phyloP scores from a whole-genome alignment of 441 rosid species.

The Macaranga tanarius region DNA sequence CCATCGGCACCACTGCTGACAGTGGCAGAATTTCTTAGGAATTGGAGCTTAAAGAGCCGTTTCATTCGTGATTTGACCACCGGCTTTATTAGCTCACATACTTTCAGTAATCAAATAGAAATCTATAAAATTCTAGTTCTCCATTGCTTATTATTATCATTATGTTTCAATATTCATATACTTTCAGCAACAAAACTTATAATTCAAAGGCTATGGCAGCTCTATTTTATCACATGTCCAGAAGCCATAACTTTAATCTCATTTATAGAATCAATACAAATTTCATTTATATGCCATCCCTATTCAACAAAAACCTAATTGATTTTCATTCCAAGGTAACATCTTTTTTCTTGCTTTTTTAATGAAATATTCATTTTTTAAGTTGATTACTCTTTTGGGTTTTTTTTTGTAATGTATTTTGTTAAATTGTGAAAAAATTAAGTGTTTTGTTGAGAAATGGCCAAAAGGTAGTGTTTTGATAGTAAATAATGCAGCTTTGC shows the following conservation, averaged over 20 bases:
- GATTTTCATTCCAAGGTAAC: slow-evolving; percentile 45
- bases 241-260: slow-evolving; percentile 28
- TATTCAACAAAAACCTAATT: slow-evolving; percentile 23
- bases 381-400: slow-evolving; percentile 11
- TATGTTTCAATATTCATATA: not conserved
- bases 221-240: slow-evolving; percentile 34
- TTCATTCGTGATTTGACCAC: slow-evolving; percentile 69
- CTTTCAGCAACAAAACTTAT: slow-evolving; percentile 14
- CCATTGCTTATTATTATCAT: slow-evolving; percentile 14
- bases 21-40: slow-evolving; percentile 47
- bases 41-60: slow-evolving; percentile 84
- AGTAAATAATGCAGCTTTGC: not conserved
- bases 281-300: slow-evolving; percentile 34
- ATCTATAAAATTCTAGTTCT: not conserved
- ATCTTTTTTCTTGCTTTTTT: not conserved
- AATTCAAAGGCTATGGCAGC: slow-evolving; percentile 33
- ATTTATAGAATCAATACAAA: slow-evolving; percentile 26
- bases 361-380: not conserved
- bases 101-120: too few relatives aligned
- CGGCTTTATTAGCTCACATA: slow-evolving; percentile 58
- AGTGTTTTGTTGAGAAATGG: not conserved
- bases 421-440: not conserved
- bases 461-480: not conserved
- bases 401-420: not conserved
- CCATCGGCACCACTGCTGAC: slow-evolving; percentile 25